phyloP scores from a whole-genome alignment of 2,329 filamentous ascomycete species.

The Nemania serpens region DNA sequence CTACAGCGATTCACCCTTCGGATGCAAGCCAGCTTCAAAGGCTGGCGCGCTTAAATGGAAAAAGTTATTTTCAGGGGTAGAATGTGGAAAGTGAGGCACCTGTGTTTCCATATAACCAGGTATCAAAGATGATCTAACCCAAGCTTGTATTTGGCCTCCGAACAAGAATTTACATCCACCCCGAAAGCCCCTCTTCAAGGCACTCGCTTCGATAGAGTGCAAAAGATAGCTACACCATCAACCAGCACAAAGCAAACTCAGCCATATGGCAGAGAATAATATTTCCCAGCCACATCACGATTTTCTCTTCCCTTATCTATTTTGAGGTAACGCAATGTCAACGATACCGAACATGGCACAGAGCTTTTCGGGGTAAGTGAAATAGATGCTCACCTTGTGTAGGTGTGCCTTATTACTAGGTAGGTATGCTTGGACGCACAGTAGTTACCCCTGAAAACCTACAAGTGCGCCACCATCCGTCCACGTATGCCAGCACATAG shows the following conservation, averaged over 20 bases:
- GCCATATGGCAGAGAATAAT: background rate
- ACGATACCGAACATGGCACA: too few species aligned
- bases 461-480: too few species aligned
- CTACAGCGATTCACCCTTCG: background rate
- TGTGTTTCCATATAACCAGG: background rate
- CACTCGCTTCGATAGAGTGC: background rate
- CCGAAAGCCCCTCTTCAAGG: background rate
- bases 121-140: background rate
- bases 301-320: too few species aligned
- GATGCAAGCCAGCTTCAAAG: background rate
- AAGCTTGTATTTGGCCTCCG: background rate
- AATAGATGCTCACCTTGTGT: background rate
- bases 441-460: background rate
- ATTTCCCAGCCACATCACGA: background rate
- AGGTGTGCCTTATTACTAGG: background rate
- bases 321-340: too few species aligned
- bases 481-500: too few species aligned
- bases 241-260: background rate
- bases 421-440: background rate
- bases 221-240: background rate
- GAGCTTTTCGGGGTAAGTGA: too few species aligned
- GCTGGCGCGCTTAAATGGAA: background rate
- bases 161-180: background rate
- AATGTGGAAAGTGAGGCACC: background rate
- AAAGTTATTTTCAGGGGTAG: background rate